Conservation (phyloP, 805 yeast genomes). For the Yarrowia phangngaensis region DNA sequence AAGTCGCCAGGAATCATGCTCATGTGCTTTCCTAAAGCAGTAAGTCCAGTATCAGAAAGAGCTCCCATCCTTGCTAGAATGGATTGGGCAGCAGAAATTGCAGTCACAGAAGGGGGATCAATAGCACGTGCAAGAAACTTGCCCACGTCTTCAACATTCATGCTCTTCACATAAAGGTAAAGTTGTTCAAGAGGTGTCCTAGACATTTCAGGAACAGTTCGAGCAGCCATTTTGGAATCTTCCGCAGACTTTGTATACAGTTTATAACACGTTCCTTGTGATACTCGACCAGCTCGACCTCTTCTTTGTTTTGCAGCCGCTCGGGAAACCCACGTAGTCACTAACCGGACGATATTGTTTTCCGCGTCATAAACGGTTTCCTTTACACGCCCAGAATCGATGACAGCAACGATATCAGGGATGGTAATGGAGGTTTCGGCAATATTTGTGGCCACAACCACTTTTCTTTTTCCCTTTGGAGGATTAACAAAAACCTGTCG, state of each 20-base stretch:
- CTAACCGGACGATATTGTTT: conserved; percentile 63
- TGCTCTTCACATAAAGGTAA: conserved; percentile 77
- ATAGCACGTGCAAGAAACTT: conserved; percentile 69
- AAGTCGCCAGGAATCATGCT: conserved; percentile 82
- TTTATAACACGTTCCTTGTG: conserved; percentile 76
- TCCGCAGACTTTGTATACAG: conserved; percentile 64
- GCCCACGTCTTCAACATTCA: conserved; percentile 74
- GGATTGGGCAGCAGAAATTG: conserved; percentile 51
- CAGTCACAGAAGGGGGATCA: conserved; percentile 66
- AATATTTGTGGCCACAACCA: conserved; percentile 86
- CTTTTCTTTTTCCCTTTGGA: conserved; percentile 57
- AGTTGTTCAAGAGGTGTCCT: conserved; percentile 79
- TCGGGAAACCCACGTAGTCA: conserved; percentile 81
- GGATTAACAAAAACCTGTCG: conserved; percentile 63
- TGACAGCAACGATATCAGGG: conserved; percentile 88
- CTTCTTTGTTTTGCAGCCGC: conserved; percentile 89
- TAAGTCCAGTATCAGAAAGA: conserved; percentile 49
- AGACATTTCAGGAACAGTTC: conserved; percentile 85
- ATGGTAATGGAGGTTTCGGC: conserved; percentile 98
- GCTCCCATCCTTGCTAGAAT: conserved; percentile 71
- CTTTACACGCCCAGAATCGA: conserved; percentile 84
- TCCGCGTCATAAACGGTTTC: conserved; percentile 65
- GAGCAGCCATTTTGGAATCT: conserved; percentile 53
- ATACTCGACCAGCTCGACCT: conserved; percentile 98
- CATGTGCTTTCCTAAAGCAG: conserved; percentile 75